A percentile compares a stretch with the other conserved stretches of the same genome.
Evolutionary conservation across 179 eudicot genomes (phyloP).

Genomic region (Silene vulgaris): DNA sequence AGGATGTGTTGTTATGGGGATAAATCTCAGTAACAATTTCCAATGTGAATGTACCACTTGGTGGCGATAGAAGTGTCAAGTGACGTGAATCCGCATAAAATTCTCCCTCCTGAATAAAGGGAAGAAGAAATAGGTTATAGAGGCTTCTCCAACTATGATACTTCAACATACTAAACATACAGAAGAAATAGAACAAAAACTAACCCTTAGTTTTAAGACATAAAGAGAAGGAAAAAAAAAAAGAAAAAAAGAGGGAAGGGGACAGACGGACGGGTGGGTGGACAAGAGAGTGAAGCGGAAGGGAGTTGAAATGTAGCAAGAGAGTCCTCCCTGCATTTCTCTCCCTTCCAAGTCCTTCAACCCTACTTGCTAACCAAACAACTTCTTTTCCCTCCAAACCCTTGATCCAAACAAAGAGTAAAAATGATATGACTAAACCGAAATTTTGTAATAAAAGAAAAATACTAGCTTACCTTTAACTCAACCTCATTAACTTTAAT

Average conservation of each 20-base stretch:
- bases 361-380: no score
- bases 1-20: conserved; percentile 88
- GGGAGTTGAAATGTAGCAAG: no score
- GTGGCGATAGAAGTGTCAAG: conserved; percentile 62
- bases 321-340: no score
- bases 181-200: neutral
- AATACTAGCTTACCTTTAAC: conserved; percentile 48
- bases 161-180: neutral
- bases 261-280: no score
- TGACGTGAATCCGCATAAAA: conserved; percentile 70
- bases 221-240: no score
- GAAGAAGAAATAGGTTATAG: neutral
- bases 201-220: neutral
- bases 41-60: conserved; percentile 61
- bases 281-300: no score
- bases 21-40: conserved; percentile 78
- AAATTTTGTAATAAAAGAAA: no score
- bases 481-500: conserved; percentile 57
- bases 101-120: conserved; percentile 59
- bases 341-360: no score
- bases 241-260: no score
- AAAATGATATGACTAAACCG: conserved; percentile 39
- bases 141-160: neutral
- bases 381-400: no score
- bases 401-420: conserved; percentile 53